Conservation (phyloP, 148 eudicot genomes). For the Silene uniflora region DNA sequence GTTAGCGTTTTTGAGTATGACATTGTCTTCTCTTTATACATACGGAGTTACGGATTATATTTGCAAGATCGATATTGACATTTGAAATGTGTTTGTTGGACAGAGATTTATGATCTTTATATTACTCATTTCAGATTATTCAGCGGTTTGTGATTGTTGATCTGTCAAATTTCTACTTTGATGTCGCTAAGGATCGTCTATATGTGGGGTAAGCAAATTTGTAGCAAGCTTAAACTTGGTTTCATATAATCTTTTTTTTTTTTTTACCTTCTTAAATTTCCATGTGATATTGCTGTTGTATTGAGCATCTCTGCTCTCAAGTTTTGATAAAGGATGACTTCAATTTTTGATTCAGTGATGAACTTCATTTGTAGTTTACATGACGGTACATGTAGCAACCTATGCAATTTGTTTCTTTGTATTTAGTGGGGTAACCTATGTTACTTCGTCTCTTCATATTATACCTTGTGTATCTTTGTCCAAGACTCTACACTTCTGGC, state of each 20-base stretch:
- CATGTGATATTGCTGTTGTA: slow-evolving; percentile 10
- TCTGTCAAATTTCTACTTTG: slow-evolving; percentile 95
- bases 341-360: background rate
- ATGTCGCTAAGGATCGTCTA: slow-evolving; percentile 93
- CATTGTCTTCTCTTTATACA: background rate
- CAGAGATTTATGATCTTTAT: slow-evolving; percentile 14
- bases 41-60: background rate
- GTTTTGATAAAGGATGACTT: background rate
- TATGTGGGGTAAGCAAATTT: slow-evolving; percentile 71
- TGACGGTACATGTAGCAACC: background rate
- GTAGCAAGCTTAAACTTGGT: background rate
- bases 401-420: background rate
- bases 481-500: background rate
- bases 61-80: background rate
- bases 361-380: background rate
- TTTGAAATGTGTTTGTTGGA: slow-evolving; percentile 1
- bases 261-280: background rate
- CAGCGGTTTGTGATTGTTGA: slow-evolving; percentile 94
- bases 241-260: background rate
- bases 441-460: background rate
- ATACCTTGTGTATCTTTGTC: background rate
- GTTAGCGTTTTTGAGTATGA: background rate
- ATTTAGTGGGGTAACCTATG: background rate
- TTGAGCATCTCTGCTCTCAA: background rate
- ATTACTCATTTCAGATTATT: slow-evolving; percentile 49